These are phyloP conservation scores for Hypoxylon sp. DNA, from an alignment of 2,329 filamentous ascomycete species.

Conservation along the genomic window DNA sequence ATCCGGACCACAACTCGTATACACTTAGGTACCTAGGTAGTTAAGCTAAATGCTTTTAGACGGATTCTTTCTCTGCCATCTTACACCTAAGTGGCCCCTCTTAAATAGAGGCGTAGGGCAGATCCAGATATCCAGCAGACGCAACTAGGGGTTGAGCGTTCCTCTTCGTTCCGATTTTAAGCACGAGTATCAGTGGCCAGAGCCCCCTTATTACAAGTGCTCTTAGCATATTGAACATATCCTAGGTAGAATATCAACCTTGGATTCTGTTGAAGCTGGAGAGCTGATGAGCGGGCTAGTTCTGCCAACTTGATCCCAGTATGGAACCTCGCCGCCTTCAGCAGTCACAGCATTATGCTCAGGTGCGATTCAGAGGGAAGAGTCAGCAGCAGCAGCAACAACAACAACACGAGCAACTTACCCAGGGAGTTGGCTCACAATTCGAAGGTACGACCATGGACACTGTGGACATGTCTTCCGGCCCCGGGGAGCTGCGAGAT, in stretches of 20 bases:
- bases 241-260: conserved; percentile 9
- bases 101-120: background rate
- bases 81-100: background rate
- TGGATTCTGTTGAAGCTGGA: background rate
- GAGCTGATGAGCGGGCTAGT: conserved; percentile 15
- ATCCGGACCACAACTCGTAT: background rate
- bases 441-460: conserved; percentile 6
- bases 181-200: background rate
- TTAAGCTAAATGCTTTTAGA: background rate
- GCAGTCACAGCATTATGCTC: background rate
- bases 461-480: background rate
- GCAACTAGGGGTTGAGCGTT: background rate
- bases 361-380: background rate
- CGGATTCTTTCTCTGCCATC: background rate
- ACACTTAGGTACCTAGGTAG: too few species aligned
- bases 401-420: conserved; percentile 4
- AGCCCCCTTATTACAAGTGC: background rate
- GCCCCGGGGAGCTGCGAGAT: conserved; percentile 8
- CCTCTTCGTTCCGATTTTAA: background rate
- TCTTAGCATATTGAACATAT: background rate
- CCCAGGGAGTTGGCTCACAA: conserved; percentile 26
- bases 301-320: background rate
- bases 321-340: conserved; percentile 4
- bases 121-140: background rate
- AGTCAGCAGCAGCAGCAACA: conserved; percentile 9